Conservation (phyloP, 257 asterid genomes). For the Solanum chiquidenum region DNA sequence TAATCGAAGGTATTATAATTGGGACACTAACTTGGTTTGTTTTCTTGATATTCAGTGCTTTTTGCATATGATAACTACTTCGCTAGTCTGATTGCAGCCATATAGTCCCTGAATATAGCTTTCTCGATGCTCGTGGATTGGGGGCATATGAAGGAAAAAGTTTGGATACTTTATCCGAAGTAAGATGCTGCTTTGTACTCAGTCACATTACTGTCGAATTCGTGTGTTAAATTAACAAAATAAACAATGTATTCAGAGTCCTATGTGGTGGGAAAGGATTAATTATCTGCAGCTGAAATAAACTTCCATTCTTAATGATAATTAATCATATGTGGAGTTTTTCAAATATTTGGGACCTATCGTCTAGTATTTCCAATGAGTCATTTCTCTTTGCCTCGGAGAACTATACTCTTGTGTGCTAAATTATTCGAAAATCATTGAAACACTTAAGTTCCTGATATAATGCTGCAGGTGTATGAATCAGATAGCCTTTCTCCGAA, state of each 20-base stretch:
- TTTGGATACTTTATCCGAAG: slow-evolving; percentile 63
- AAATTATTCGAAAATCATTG: not conserved
- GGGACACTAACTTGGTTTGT: not conserved
- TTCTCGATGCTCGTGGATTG: slow-evolving; percentile 96
- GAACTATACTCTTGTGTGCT: not conserved
- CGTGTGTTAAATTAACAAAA: not conserved
- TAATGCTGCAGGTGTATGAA: slow-evolving; percentile 51
- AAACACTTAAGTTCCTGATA: not conserved
- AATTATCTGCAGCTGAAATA: not conserved
- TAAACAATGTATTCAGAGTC: not conserved
- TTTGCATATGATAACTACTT: not conserved
- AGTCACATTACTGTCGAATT: not conserved
- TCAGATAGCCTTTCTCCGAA: slow-evolving; percentile 66
- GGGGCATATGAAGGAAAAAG: slow-evolving; percentile 89
- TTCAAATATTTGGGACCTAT: not conserved
- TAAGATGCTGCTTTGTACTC: slow-evolving; percentile 3
- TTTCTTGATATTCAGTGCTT: not conserved
- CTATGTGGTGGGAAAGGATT: not conserved
- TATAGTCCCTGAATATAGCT: slow-evolving; percentile 88
- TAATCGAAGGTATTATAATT: slow-evolving; percentile 41
- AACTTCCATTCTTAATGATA: not conserved
- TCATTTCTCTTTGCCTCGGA: not conserved
- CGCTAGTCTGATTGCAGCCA: slow-evolving; percentile 21
- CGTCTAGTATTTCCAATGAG: not conserved
- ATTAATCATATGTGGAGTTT: not conserved